Conservation (phyloP, 208 protist species). For the Crithidia sp. region DNA sequence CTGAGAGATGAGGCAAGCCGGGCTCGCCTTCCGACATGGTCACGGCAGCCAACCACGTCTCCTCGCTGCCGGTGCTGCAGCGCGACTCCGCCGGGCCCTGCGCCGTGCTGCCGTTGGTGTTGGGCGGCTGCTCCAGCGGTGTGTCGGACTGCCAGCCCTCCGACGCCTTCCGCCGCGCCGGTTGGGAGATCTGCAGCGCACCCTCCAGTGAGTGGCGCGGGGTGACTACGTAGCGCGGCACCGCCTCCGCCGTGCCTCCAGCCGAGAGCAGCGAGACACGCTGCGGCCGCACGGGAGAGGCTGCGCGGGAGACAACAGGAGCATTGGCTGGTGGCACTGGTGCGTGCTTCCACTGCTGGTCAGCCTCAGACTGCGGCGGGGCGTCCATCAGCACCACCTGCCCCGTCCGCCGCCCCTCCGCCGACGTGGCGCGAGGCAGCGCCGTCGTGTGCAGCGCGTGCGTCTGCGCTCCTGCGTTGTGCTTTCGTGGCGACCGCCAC, state of each 20-base stretch:
- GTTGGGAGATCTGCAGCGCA: background rate
- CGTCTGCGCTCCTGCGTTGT: background rate
- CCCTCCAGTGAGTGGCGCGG: background rate
- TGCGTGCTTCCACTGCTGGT: background rate
- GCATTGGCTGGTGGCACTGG: background rate
- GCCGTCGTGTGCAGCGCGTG: background rate
- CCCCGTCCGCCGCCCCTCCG: slow-evolving; percentile 9
- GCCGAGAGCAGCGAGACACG: background rate
- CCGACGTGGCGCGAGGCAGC: background rate
- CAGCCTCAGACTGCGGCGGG: background rate
- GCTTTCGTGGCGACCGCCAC: background rate
- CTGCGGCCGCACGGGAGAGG: background rate
- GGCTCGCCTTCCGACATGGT: no score
- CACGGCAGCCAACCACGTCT: slow-evolving; percentile 12
- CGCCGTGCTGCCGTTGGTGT: background rate
- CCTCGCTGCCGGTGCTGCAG: background rate
- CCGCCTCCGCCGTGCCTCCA: background rate
- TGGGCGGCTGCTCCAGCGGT: background rate
- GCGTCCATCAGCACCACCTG: slow-evolving; percentile 24
- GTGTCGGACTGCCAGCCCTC: background rate
- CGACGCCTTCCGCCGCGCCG: background rate
- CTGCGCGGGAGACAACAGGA: background rate
- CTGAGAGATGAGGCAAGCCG: no score
- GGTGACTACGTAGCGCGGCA: background rate
- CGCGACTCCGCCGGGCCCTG: background rate